A percentile compares a stretch with the other conserved stretches of the same genome.
Conservation (phyloP, 192 early-diverging fungal genomes). For the Umbelopsis ramanniana region DNA sequence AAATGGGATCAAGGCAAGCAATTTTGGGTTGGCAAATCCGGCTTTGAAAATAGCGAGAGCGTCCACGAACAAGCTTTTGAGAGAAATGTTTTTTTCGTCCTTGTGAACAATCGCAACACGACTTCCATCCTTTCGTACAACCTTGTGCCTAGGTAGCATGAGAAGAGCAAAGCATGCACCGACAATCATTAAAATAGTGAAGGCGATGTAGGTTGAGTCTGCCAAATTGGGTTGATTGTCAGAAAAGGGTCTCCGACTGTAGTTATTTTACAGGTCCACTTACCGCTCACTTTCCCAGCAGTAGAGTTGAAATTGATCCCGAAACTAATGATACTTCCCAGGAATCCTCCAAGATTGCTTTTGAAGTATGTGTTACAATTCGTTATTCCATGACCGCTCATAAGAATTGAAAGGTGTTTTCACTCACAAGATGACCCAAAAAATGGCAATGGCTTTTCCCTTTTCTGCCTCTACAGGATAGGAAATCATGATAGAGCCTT, state of each 20-base stretch:
- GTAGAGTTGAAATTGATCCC: conserved; percentile 67
- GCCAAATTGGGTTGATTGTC: conserved; percentile 26
- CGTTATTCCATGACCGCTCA: neutral
- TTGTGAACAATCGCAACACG: conserved; percentile 64
- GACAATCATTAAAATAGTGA: conserved; percentile 61
- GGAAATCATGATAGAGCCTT: conserved; percentile 77
- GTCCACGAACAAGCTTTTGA: conserved; percentile 21
- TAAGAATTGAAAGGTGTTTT: neutral
- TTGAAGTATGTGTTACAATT: neutral
- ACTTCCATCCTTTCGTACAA: conserved; percentile 69
- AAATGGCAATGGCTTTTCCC: conserved; percentile 75
- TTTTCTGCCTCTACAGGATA: conserved; percentile 79
- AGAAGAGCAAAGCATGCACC: conserved; percentile 58
- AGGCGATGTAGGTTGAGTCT: conserved; percentile 71
- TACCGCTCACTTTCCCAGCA: conserved; percentile 49
- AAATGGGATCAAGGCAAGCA: conserved; percentile 70
- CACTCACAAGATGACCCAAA: conserved; percentile 76
- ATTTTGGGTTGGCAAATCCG: conserved; percentile 42
- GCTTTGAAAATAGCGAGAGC: conserved; percentile 58
- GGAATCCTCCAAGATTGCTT: conserved; percentile 66
- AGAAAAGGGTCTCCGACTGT: neutral
- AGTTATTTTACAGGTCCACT: neutral
- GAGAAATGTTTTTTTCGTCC: conserved; percentile 56
- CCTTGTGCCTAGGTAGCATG: conserved; percentile 53
- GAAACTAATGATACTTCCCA: conserved; percentile 74